Conservation (phyloP, 1,139 yeast species). For the Trichomonascaceae sp. region DNA sequence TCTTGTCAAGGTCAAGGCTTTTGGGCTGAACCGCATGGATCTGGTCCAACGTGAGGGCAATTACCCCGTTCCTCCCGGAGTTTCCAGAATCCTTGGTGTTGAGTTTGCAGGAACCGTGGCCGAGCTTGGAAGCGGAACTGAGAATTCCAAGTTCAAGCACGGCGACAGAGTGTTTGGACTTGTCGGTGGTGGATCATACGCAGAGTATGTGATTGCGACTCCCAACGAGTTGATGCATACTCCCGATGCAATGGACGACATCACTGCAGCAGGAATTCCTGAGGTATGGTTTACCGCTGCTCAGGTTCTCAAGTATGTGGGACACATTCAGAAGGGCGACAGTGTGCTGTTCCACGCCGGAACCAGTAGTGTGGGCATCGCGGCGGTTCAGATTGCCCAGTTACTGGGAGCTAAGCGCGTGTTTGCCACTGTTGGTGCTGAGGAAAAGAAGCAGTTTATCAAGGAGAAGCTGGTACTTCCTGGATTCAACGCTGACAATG, state of each 20-base stretch:
- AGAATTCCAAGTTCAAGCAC: conserved; percentile 10
- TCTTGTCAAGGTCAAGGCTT: conserved; percentile 20
- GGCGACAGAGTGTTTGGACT: conserved; percentile 28
- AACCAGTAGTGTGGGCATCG: conserved; percentile 25
- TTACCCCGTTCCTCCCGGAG: conserved; percentile 22
- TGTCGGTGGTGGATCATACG: conserved; percentile 27
- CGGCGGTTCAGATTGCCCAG: conserved; percentile 27
- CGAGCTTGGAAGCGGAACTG: conserved; percentile 6
- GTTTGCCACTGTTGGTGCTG: conserved; percentile 23
- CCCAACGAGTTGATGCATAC: conserved; percentile 15
- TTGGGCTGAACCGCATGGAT: conserved; percentile 27
- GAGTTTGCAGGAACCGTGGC: conserved; percentile 25
- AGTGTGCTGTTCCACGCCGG: conserved; percentile 25
- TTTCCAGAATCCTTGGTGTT: conserved; percentile 22
- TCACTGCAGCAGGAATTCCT: conserved; percentile 24
- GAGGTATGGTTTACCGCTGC: conserved; percentile 28
- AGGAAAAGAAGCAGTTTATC: conserved; percentile 16
- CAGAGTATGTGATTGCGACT: conserved; percentile 23
- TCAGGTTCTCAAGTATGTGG: conserved; percentile 22
- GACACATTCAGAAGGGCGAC: conserved; percentile 17
- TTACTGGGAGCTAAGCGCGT: conserved; percentile 23
- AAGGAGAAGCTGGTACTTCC: conserved; percentile 9
- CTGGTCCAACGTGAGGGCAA: conserved; percentile 17
- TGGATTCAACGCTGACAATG: conserved; percentile 12
- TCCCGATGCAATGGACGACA: conserved; percentile 15